Base-by-base conservation (phyloP, 768 basidiomycete species). In the Lactifluus hygrophoroides region DNA sequence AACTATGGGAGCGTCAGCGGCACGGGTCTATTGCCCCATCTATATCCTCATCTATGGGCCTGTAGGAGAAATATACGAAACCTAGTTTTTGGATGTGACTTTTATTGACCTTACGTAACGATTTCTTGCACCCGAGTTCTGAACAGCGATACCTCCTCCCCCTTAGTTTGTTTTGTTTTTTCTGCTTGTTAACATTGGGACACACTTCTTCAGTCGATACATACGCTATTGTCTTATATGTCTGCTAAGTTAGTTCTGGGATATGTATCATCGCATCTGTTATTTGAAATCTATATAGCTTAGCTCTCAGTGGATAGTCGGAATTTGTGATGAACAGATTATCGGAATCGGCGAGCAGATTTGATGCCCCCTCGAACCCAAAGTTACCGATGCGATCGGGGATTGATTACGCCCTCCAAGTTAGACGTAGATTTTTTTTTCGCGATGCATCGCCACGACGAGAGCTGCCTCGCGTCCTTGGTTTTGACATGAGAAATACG, bases 1-100 rank as follows among this genome's bases (percentile, higher is more conserved):
- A 81, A 69, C 78, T 99, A 3, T 97, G 90, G 87, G 88, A 89
- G 58, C 80, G 82, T 28, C 83, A 83, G 62, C 71, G 74, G 21
- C 76, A 77, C 37, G 70, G 69, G 8, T 77, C 75, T 0, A 66
- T 67, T 0, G 75, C 77, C 19, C 71, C 75, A 49, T 82, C 81
- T n/a, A 65, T 79, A 55, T 70, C 73, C 19, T 76, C 77, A 47
- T 72, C 71, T 30, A 71, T 80, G 67, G 73, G 71, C 37, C 67
- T 75, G 40, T 76, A 65, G 34, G 23, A 32, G 45, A 25, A 23
- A 17, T 23, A 2, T 4, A 8, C 16, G 25, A 40, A 54, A 10
- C 23, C 21, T 28, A n/a, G 32, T 13, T 40, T 32, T 32, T 34
- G 25, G 28, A 44, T 54, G 51, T 38, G 37, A 48, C 30, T 23